Percentiles rank a stretch among this genome's conserved stretches.
These are phyloP conservation scores for Debaryomyces coudertii DNA, from an alignment of 1,139 yeast species.

Conservation along the genomic window DNA sequence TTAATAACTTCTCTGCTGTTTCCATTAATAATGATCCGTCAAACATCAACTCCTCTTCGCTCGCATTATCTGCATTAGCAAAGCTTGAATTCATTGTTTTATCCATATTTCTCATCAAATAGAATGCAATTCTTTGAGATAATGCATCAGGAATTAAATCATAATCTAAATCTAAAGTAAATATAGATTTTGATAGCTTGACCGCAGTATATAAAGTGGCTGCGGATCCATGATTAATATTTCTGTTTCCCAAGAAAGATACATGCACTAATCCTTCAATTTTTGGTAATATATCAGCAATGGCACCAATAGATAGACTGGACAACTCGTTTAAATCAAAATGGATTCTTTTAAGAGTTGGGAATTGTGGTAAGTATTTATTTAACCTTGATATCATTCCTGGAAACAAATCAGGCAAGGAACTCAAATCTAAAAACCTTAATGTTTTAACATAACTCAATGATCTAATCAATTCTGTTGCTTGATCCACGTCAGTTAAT, in stretches of 20 bases:
- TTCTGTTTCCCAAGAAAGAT: constrained; percentile 67
- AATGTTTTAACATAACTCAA: constrained; percentile 58
- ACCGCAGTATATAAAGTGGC: constrained; percentile 75
- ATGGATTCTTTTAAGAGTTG: constrained; percentile 70
- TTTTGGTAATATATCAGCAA: constrained; percentile 71
- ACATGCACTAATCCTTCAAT: constrained; percentile 75
- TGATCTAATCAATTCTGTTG: constrained; percentile 53
- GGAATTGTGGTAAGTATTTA: constrained; percentile 65
- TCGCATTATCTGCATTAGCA: constrained; percentile 22
- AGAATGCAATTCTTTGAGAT: constrained; percentile 77
- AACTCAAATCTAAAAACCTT: constrained; percentile 76
- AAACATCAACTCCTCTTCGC: constrained; percentile 49
- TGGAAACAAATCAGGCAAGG: constrained; percentile 75
- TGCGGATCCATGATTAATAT: constrained; percentile 59
- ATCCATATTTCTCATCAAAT: constrained; percentile 84
- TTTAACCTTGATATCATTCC: constrained; percentile 63
- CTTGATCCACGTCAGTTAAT: constrained; percentile 56
- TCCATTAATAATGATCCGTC: constrained; percentile 59
- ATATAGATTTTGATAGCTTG: constrained; percentile 62
- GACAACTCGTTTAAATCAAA: constrained; percentile 73
- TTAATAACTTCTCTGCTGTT: constrained; percentile 63
- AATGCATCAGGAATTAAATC: constrained; percentile 69
- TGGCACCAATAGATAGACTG: constrained; percentile 62
- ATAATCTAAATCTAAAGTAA: constrained; percentile 73
- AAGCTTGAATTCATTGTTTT: constrained; percentile 49